Base-by-base conservation (phyloP, 2,329 filamentous ascomycete genomes). In the Colletotrichum sp. region DNA sequence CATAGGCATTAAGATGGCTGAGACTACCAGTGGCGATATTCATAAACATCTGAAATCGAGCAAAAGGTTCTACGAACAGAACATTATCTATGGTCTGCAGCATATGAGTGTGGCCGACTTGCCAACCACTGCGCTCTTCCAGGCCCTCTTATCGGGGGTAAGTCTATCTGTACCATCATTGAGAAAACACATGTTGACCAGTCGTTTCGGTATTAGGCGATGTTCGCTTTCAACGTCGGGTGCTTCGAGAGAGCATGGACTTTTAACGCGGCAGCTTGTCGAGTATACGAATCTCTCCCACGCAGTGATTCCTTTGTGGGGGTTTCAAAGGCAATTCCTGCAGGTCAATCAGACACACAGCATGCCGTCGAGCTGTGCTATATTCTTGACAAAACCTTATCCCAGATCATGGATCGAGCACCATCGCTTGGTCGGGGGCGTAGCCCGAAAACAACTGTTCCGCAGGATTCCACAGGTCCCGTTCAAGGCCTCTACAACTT, bases 221-320 rank as follows among this genome's bases (percentile, higher is more conserved):
- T 43, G 36, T n/a, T 43, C 16, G 36, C 36, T 43, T 43, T 43
- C 16, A 43, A 43, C 36, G 36, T 43, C 2, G 36, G 36, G 16
- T 43, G 36, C 36, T 43, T 43, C 8, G 36, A 43, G 2, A 43
- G 36, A 43, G 36, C 36, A 18, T 43, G 36, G 36, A n/a, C 36
- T 6, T 43, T 43, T 4, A 43, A 18, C 1, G 36, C 36, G 8
- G 36, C 16, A 18, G 36, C 36, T 8, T 43, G 36, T 18, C 16
- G 36, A 43, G 36, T 43, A 1, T 10, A 43, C 3, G 16, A 43
- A 18, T 18, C 16, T 8, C 36, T 43, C 36, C 36, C 36, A 43
- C 16, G 2, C 5, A 6, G 16, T n/a, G 8, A 18, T 43, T 43
- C 16, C 8, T 43, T 8, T 0, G 36, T 18, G 2, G 5, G 0